A percentile compares a stretch with the other conserved stretches of the same genome.
phyloP scores from a whole-genome alignment of 768 basidiomycete genomes.

The Boletus rex-veris region DNA sequence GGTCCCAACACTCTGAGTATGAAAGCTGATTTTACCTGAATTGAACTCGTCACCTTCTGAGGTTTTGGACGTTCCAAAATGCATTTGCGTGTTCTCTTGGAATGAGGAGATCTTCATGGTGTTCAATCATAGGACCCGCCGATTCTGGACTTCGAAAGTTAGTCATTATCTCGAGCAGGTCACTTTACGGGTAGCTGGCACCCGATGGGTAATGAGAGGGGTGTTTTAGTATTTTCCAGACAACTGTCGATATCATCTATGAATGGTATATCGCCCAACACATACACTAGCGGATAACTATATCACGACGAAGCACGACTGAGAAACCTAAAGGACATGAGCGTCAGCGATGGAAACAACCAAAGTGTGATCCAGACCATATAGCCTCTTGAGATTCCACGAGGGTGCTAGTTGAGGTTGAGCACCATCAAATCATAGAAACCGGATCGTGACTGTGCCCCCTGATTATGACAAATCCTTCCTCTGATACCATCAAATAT shows the following conservation, averaged over 20 bases:
- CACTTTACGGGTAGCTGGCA: background rate
- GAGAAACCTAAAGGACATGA: background rate
- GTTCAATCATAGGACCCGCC: too few species aligned
- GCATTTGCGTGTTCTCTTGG: too few species aligned
- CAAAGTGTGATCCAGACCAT: background rate
- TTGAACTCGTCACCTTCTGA: too few species aligned
- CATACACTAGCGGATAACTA: background rate
- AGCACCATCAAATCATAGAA: conserved; percentile 14
- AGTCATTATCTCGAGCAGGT: background rate
- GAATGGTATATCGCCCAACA: background rate
- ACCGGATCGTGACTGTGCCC: background rate
- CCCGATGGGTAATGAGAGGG: background rate
- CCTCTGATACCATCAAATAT: conserved; percentile 20
- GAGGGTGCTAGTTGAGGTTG: conserved; percentile 7
- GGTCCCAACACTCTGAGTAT: too few species aligned
- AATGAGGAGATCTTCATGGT: too few species aligned
- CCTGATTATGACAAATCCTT: conserved; percentile 14
- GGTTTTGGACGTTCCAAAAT: too few species aligned
- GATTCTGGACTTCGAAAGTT: too few species aligned
- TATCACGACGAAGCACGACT: background rate
- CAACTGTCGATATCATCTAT: background rate
- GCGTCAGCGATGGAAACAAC: background rate
- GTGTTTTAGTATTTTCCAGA: background rate
- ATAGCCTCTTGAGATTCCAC: too few species aligned
- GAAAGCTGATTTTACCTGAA: too few species aligned